A percentile compares a stretch with the other conserved stretches of the same genome.
Conservation (phyloP, 805 yeast genomes). For the Yarrowia yakushimensis region DNA sequence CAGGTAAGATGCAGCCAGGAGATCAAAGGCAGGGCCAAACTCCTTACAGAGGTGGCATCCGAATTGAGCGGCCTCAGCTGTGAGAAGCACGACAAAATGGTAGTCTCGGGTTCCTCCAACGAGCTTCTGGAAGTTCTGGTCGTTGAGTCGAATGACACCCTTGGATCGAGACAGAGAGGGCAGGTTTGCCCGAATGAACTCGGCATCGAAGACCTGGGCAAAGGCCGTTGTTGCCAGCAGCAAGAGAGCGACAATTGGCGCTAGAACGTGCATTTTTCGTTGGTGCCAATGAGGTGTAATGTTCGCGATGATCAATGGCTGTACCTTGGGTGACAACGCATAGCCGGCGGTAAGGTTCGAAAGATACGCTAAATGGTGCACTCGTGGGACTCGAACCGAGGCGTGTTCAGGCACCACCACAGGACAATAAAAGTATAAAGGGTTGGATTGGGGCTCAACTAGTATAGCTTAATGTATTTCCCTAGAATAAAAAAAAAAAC, state of each 20-base stretch:
- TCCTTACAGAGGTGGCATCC: slow-evolving; percentile 74
- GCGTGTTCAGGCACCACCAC: background rate
- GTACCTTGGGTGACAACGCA: slow-evolving; percentile 10
- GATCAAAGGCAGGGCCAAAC: slow-evolving; percentile 60
- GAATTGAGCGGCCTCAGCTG: slow-evolving; percentile 69
- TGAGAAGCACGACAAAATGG: slow-evolving; percentile 60
- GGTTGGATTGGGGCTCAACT: background rate
- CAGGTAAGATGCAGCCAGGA: slow-evolving; percentile 62
- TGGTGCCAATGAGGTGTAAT: background rate
- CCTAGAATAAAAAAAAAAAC: too few species aligned
- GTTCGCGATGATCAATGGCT: background rate
- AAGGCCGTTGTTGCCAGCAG: slow-evolving; percentile 8
- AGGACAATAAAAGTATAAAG: background rate
- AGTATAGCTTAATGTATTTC: too few species aligned
- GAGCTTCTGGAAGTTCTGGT: slow-evolving; percentile 53
- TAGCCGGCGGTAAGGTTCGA: background rate
- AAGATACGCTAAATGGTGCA: background rate
- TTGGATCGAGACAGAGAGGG: slow-evolving; percentile 21
- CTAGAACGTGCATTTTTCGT: slow-evolving; percentile 18
- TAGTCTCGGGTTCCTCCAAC: slow-evolving; percentile 66
- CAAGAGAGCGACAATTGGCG: slow-evolving; percentile 21
- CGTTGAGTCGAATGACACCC: slow-evolving; percentile 51
- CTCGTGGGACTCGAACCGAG: background rate
- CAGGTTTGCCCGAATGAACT: slow-evolving; percentile 9
- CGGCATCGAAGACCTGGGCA: slow-evolving; percentile 12